These are phyloP conservation scores for Achaetomium macrosporum DNA, from an alignment of 2,329 filamentous ascomycete genomes.

Conservation along the genomic window DNA sequence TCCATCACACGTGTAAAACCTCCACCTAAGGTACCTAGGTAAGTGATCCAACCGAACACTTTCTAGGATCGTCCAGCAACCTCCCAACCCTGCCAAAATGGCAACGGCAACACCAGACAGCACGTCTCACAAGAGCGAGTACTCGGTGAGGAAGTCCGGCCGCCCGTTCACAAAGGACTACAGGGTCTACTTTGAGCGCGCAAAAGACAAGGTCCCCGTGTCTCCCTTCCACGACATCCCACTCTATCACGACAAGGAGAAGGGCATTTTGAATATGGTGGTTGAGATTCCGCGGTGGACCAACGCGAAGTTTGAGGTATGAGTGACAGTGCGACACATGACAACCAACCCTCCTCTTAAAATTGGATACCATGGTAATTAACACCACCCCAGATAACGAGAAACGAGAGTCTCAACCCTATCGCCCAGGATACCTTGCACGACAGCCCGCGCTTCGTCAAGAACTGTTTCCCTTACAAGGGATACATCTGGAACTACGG, in stretches of 20 bases:
- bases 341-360: not conserved
- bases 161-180: constrained; percentile 90
- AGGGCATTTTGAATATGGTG: constrained; percentile 96
- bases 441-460: constrained; percentile 95
- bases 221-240: constrained; percentile 98
- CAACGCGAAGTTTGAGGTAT: constrained; percentile 97
- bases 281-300: constrained; percentile 99
- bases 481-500: constrained; percentile 99
- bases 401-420: constrained; percentile 93
- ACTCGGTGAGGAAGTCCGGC: constrained; percentile 76
- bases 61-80: no score
- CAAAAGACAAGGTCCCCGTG: constrained; percentile 80
- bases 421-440: constrained; percentile 99
- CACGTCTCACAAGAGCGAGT: constrained; percentile 32
- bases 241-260: constrained; percentile 90
- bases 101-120: not conserved
- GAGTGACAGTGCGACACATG: not conserved
- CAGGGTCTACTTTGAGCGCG: constrained; percentile 80
- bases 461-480: constrained; percentile 99
- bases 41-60: no score
- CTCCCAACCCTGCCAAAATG: not conserved
- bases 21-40: no score
- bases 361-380: not conserved
- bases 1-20: no score
- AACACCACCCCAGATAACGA: constrained; percentile 66